Evolutionary conservation across 2,329 filamentous ascomycete genomes (phyloP).

Genomic region (Alternaria gaisen): DNA sequence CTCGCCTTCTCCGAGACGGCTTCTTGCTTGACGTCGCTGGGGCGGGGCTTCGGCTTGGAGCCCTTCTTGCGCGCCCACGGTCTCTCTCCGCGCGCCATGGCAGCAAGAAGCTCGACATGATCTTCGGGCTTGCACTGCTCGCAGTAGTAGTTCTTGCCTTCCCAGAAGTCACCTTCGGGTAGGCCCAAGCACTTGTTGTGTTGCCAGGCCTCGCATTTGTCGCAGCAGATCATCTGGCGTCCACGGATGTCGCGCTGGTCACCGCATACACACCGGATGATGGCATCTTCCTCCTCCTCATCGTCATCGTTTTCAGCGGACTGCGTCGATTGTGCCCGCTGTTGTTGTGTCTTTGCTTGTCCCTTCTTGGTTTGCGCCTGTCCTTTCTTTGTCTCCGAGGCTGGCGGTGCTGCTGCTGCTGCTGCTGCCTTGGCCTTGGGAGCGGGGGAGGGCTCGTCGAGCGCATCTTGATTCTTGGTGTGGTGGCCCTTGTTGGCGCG

Average conservation of each 20-base stretch:
- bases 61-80: conserved; percentile 76
- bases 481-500: conserved; percentile 97
- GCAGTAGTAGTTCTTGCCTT: conserved; percentile 74
- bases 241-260: conserved; percentile 80
- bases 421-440: conserved; percentile 54
- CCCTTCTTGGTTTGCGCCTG: conserved; percentile 56
- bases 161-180: conserved; percentile 71
- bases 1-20: conserved; percentile 51
- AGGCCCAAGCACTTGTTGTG: conserved; percentile 96
- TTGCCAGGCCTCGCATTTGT: conserved; percentile 92
- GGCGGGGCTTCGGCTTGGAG: conserved; percentile 67
- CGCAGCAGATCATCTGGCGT: conserved; percentile 95
- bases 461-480: conserved; percentile 78
- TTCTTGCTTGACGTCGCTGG: conserved; percentile 67
- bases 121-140: conserved; percentile 86
- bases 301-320: conserved; percentile 50
- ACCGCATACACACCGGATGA: conserved; percentile 94
- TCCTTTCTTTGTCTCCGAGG: conserved; percentile 51
- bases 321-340: conserved; percentile 40
- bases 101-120: conserved; percentile 81
- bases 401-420: conserved; percentile 41
- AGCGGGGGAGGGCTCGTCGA: conserved; percentile 51
- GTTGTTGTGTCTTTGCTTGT: conserved; percentile 52
- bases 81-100: conserved; percentile 80
- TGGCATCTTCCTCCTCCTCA: conserved; percentile 68